Evolutionary conservation across 2,329 filamentous ascomycete species (phyloP), one percentile per base, ranked within the genome.

Genomic region (Penicillium verrucosum): DNA sequence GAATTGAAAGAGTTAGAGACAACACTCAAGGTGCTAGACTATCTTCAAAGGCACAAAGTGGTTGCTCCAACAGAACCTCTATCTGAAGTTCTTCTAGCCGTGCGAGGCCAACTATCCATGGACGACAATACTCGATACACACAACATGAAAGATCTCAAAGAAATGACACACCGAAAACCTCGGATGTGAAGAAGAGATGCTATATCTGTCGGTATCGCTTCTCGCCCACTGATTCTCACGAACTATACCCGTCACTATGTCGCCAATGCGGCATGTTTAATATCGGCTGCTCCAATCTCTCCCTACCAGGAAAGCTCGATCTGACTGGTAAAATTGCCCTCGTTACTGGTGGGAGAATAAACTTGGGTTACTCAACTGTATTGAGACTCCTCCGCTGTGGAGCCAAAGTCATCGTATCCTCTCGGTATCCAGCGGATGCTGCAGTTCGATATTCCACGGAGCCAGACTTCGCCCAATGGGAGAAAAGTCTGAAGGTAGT

Each of bases 381-480:
- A 6, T 60, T 74, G 5, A 64, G 73, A 12, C 61, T 75, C 16
- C 65, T 75, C 7, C 68, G 70, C 2, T 74, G 72, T 48, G 73
- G 73, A 14, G 70, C 71, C 2, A 56, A 54, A 3, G 72, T 75
- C 16, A 69, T 75, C n/a, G 71, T 70, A 1, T 72, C 73, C 2
- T 69, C 70, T 5, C 66, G 73, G 16, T 75, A 75, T 46, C 73
- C 73, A 9, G 59, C 61, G 8, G 73, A 76, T 51, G 70, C 73
- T 6, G 65, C 67, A 21, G 49, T 55, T 2, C 65, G 71, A 27
- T 75, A 74, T 56, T 27, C 54, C 11, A 42, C 23, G 2, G 60
- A 61, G 30, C n/a, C 29, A 14, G 60, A 64, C 42, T 61, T 58
- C 12, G n/a, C 40, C 12, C 18, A 44, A 21, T 63, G 57, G 60